Evolutionary conservation across 108 stramenopile genomes (phyloP).

Genomic region (Pseudonitzschia delicatissima): DNA sequence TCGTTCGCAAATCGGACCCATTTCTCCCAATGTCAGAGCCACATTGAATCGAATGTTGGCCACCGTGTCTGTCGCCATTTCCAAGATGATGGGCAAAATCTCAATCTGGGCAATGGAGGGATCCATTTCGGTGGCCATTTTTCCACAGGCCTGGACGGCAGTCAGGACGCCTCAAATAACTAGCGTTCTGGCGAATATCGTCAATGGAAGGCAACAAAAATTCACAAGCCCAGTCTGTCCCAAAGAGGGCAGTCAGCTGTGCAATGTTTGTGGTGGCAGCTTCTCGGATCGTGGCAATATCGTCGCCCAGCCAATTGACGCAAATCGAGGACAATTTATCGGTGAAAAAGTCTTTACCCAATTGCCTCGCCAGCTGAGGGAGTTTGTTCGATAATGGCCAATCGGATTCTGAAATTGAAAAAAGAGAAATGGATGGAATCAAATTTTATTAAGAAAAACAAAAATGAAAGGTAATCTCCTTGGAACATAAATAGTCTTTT

Average conservation of each 20-base stretch:
- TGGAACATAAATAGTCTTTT: not conserved
- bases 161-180: constrained; percentile 89
- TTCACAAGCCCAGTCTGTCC: constrained; percentile 89
- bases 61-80: constrained; percentile 90
- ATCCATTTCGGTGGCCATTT: constrained; percentile 81
- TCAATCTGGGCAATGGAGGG: constrained; percentile 48
- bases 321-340: constrained; percentile 83
- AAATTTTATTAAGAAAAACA: not conserved
- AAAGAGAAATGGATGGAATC: not conserved
- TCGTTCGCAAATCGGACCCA: constrained; percentile 62
- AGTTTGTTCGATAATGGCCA: constrained; percentile 93
- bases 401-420: constrained; percentile 63
- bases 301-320: constrained; percentile 92
- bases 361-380: constrained; percentile 92
- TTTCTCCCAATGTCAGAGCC: constrained; percentile 79
- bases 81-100: constrained; percentile 84
- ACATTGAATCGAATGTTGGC: constrained; percentile 98
- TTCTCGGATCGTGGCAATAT: constrained; percentile 88
- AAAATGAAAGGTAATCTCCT: not conserved
- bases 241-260: constrained; percentile 85
- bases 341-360: constrained; percentile 88
- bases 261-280: constrained; percentile 88
- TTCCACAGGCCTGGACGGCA: constrained; percentile 83
- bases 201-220: constrained; percentile 84
- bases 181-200: constrained; percentile 65